phyloP scores from a whole-genome alignment of 2,329 filamentous ascomycete genomes.

The Sporothrix phasma region DNA sequence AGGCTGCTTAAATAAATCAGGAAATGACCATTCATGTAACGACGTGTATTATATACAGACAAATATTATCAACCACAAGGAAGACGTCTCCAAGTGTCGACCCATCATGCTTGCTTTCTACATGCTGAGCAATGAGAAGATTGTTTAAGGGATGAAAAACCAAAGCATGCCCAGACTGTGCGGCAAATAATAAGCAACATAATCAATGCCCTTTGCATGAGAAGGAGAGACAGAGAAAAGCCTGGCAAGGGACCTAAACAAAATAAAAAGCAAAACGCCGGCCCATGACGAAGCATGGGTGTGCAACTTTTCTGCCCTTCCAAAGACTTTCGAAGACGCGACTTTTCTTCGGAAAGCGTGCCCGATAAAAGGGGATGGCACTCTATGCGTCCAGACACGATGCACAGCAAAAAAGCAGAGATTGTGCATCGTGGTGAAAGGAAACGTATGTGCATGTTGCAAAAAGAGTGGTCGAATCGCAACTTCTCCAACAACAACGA shows the following conservation, averaged over 20 bases:
- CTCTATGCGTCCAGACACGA: not conserved
- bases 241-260: no score
- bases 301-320: not conserved
- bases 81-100: slow-evolving; percentile 1
- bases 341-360: no score
- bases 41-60: no score
- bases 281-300: no score
- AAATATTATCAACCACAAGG: not conserved
- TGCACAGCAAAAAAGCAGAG: not conserved
- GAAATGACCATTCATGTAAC: not conserved
- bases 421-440: no score
- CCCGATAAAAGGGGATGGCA: no score
- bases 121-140: not conserved
- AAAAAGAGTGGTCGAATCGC: slow-evolving; percentile 6
- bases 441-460: not conserved
- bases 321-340: not conserved
- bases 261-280: no score
- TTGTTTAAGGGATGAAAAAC: not conserved
- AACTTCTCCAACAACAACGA: not conserved
- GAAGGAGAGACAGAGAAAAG: not conserved
- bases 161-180: not conserved
- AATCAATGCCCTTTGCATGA: not conserved
- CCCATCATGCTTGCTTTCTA: not conserved
- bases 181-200: not conserved
- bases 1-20: not conserved